phyloP scores from a whole-genome alignment of 1,284 basidiomycete genomes.

The Moesziomyces parantarcticus region DNA sequence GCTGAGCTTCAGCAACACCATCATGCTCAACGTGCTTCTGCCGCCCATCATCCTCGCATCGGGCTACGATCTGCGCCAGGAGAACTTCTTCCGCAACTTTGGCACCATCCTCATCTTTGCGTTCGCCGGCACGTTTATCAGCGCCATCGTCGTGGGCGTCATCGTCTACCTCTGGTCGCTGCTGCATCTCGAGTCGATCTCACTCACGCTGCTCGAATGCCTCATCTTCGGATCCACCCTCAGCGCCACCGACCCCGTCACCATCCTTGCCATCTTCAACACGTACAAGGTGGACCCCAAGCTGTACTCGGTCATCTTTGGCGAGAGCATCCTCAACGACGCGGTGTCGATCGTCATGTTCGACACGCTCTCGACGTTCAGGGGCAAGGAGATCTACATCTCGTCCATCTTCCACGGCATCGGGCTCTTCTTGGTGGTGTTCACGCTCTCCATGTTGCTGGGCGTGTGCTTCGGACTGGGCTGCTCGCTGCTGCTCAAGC shows the following conservation, averaged over 20 bases:
- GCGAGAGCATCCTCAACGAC: slow-evolving; percentile 96
- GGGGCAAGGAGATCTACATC: slow-evolving; percentile 86
- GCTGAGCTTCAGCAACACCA: slow-evolving; percentile 95
- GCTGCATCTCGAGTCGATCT: slow-evolving; percentile 73
- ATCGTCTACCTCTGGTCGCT: slow-evolving; percentile 95
- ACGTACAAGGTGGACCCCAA: slow-evolving; percentile 99
- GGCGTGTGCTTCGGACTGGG: slow-evolving; percentile 90
- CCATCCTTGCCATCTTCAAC: slow-evolving; percentile 98
- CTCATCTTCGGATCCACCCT: slow-evolving; percentile 95
- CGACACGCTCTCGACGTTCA: slow-evolving; percentile 92
- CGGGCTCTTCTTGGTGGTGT: slow-evolving; percentile 94
- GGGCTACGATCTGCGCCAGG: slow-evolving; percentile 96
- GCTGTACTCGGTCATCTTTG: slow-evolving; percentile 96
- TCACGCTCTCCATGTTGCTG: slow-evolving; percentile 91
- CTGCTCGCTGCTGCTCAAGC: slow-evolving; percentile 92
- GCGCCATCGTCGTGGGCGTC: slow-evolving; percentile 92
- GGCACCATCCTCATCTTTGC: slow-evolving; percentile 87
- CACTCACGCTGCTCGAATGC: slow-evolving; percentile 75
- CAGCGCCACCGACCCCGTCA: slow-evolving; percentile 97
- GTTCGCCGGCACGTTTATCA: slow-evolving; percentile 95
- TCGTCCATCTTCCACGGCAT: slow-evolving; percentile 92
- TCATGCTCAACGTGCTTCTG: slow-evolving; percentile 96
- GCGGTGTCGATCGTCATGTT: slow-evolving; percentile 99
- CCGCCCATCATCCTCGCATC: slow-evolving; percentile 98
- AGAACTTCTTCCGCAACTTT: slow-evolving; percentile 87